A percentile compares a stretch with the other conserved stretches of the same genome.
phyloP scores from a whole-genome alignment of 2,329 filamentous ascomycete genomes.

The Paracorniculantispora psalliotae region DNA sequence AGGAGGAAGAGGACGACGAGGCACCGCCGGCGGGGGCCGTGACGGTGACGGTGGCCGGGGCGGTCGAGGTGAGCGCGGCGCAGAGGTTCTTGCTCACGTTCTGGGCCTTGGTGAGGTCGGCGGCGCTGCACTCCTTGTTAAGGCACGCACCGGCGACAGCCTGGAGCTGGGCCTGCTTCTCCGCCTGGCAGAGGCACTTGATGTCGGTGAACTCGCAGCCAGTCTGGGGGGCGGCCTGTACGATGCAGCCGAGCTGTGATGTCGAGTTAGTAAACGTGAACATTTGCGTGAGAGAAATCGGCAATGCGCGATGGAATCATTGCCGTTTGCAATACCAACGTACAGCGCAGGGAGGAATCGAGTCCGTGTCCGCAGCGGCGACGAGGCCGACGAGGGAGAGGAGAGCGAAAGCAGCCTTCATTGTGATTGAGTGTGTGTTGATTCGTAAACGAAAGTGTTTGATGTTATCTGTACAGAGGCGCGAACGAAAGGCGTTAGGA shows the following conservation, averaged over 20 bases:
- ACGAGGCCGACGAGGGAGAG: not conserved
- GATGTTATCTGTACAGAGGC: not conserved
- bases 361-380: not conserved
- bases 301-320: too few relatives aligned
- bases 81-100: not conserved
- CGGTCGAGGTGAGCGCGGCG: not conserved
- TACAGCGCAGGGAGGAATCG: not conserved
- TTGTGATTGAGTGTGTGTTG: not conserved
- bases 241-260: conserved; percentile 5
- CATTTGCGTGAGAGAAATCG: too few relatives aligned
- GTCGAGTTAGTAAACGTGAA: too few relatives aligned
- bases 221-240: not conserved
- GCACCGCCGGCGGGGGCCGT: not conserved
- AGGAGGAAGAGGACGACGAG: not conserved
- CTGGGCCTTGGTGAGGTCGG: not conserved
- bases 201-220: not conserved
- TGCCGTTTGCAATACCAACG: not conserved
- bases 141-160: not conserved
- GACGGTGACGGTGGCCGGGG: not conserved
- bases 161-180: conserved; percentile 9
- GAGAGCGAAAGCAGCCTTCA: not conserved
- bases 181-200: not conserved
- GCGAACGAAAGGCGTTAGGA: not conserved
- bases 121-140: not conserved
- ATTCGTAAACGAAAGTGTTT: not conserved